Conservation (phyloP, 2,329 filamentous ascomycete species). For the Colletotrichum sidae region DNA sequence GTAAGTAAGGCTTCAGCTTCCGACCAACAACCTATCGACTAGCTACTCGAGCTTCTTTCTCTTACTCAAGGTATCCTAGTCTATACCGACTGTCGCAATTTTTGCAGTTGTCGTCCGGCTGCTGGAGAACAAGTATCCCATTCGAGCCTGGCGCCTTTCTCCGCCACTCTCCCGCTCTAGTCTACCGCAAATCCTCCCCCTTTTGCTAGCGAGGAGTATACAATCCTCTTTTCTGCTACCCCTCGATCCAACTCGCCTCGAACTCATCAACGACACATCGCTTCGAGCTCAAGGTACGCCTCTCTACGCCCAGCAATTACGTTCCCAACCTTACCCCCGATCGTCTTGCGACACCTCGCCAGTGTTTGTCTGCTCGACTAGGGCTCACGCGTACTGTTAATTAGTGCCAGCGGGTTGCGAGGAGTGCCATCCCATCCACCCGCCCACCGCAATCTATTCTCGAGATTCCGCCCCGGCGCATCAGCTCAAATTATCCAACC, state of each 20-base stretch:
- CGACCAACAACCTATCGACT: neutral
- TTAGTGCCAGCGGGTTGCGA: conserved; percentile 28
- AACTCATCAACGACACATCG: too few relatives aligned
- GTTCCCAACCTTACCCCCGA: conserved; percentile 1
- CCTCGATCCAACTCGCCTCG: neutral
- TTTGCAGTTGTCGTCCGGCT: neutral
- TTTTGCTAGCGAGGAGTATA: conserved; percentile 12
- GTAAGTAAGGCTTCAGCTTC: neutral
- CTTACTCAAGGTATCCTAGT: conserved; percentile 24
- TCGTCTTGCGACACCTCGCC: neutral
- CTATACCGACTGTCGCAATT: conserved; percentile 9
- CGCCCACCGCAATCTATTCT: conserved; percentile 36
- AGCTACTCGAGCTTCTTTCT: too few relatives aligned
- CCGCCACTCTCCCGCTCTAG: conserved; percentile 19
- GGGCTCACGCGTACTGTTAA: conserved; percentile 28
- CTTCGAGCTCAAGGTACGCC: conserved; percentile 1
- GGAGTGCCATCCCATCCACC: conserved; percentile 20
- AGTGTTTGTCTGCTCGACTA: neutral
- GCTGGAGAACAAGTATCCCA: neutral
- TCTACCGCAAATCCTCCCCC: conserved; percentile 14
- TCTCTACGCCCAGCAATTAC: neutral
- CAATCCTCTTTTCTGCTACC: conserved; percentile 3
- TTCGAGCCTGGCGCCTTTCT: conserved; percentile 16
- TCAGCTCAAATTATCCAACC: conserved; percentile 33
- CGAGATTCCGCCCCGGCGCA: conserved; percentile 25